Percentiles rank a stretch among this genome's conserved stretches.
These are phyloP conservation scores for Talaromyces sp. DNA, from an alignment of 2,329 filamentous ascomycete genomes.

Conservation along the genomic window DNA sequence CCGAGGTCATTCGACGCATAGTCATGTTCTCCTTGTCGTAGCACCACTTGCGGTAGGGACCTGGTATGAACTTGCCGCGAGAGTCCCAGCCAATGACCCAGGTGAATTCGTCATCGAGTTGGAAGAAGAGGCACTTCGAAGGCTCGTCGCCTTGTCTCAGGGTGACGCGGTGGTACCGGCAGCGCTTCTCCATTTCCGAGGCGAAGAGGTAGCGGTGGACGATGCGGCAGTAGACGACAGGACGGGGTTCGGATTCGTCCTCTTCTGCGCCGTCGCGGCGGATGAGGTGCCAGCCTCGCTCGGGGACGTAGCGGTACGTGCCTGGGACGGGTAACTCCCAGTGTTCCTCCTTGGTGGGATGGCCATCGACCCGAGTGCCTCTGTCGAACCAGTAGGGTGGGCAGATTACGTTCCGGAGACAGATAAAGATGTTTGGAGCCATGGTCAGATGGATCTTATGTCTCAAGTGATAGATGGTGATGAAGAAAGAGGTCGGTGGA, in stretches of 20 bases:
- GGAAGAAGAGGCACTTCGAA: conserved; percentile 46
- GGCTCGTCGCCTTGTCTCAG: conserved; percentile 37
- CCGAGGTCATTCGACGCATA: conserved; percentile 34
- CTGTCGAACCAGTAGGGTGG: conserved; percentile 50
- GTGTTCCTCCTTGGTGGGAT: conserved; percentile 44
- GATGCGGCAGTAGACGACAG: conserved; percentile 48
- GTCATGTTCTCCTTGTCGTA: conserved; percentile 40
- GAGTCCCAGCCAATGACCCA: conserved; percentile 52
- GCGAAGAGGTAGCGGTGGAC: conserved; percentile 49
- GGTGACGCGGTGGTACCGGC: conserved; percentile 41
- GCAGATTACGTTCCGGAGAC: conserved; percentile 47
- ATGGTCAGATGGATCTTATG: conserved; percentile 28
- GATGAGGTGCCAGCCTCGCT: conserved; percentile 50
- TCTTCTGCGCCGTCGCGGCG: conserved; percentile 35
- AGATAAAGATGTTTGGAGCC: conserved; percentile 51
- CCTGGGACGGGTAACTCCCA: conserved; percentile 49
- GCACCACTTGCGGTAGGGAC: conserved; percentile 50
- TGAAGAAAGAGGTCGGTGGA: not conserved
- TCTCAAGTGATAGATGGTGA: not conserved
- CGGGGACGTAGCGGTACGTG: conserved; percentile 49
- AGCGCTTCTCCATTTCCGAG: conserved; percentile 47
- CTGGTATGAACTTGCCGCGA: conserved; percentile 49
- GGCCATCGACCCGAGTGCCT: conserved; percentile 36
- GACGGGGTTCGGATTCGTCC: conserved; percentile 28
- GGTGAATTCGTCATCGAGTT: conserved; percentile 46